Base-by-base conservation (phyloP, 805 yeast genomes). In the Myxozyma sirexii region DNA sequence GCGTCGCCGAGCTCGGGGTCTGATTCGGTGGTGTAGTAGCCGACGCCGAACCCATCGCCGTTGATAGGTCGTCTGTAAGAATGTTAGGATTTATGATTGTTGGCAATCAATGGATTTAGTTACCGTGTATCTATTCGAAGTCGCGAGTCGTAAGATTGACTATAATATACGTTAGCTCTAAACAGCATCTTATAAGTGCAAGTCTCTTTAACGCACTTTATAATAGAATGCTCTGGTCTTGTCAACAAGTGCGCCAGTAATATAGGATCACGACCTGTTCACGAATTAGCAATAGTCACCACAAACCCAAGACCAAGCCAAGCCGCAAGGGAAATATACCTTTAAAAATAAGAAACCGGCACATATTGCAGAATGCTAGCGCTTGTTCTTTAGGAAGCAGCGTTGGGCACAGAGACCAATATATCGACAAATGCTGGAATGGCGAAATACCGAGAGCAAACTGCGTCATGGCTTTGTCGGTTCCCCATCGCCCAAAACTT, bases 21-120 rank as follows among this genome's bases (percentile, higher is more conserved):
- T 8, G 75, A 75, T 46, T 83, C 87, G n/a, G 76, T 68, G 12
- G 79, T 76, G 71, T 94, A 94, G 75, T 94, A 94, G 0, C 98
- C 98, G 23, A 94, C 93, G 1, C 99, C 99, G 73, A 94, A 94
- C 0, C 99, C 99, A 74, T 94, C 99, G 43, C 99, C 99, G 72
- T 94, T 94, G 67, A 94, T 90, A 1, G 99, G 98, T 54, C 96
- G 83, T 65, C 96, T 77, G 24, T 38, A 15, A 50, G 50, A 33
- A 37, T 21, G 24, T 21, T 15, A 33, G 6, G 43, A n/a, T 29
- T 42, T 33, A 5, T 31, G 8, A 4, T n/a, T 29, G 33, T 29
- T 29, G 10, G 33, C 33, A 29, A 29, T 6, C 33, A 29, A 29
- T 10, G 10, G 4, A 33, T 6, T 39, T 7, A 3, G 42, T 23